These are phyloP conservation scores for Scleroderma citrinum DNA, from an alignment of 768 basidiomycete genomes.

Conservation along the genomic window DNA sequence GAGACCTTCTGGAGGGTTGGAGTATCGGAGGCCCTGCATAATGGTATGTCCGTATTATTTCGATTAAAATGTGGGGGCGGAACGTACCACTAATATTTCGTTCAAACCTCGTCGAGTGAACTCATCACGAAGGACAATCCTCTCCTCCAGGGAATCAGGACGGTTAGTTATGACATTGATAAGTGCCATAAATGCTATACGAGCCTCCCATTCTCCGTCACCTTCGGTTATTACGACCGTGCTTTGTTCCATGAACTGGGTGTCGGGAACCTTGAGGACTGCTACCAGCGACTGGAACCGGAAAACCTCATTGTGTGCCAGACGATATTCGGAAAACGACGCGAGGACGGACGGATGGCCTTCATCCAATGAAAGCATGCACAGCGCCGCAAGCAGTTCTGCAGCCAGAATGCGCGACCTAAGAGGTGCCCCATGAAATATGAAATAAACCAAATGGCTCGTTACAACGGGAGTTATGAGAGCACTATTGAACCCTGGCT, in stretches of 20 bases:
- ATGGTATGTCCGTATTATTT: neutral
- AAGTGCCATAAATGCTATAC: constrained; percentile 69
- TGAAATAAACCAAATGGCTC: constrained; percentile 63
- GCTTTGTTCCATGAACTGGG: constrained; percentile 29
- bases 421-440: constrained; percentile 53
- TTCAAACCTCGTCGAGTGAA: constrained; percentile 76
- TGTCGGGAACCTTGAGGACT: constrained; percentile 52
- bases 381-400: constrained; percentile 81
- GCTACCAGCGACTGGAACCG: constrained; percentile 75
- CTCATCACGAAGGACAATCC: constrained; percentile 78
- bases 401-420: constrained; percentile 66
- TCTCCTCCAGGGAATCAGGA: constrained; percentile 71
- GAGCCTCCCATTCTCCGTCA: constrained; percentile 76
- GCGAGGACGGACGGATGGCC: constrained; percentile 72
- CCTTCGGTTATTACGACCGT: constrained; percentile 44
- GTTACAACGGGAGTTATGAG: constrained; percentile 59
- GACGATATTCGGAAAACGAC: constrained; percentile 74
- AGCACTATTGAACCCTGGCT: constrained; percentile 72
- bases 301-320: constrained; percentile 65
- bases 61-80: neutral
- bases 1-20: constrained; percentile 71
- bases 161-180: constrained; percentile 76
- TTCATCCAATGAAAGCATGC: constrained; percentile 61
- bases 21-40: constrained; percentile 63
- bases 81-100: constrained; percentile 74